phyloP scores from a whole-genome alignment of 371 early-diverging fungal genomes.

The Apophysomyces ossiformis region DNA sequence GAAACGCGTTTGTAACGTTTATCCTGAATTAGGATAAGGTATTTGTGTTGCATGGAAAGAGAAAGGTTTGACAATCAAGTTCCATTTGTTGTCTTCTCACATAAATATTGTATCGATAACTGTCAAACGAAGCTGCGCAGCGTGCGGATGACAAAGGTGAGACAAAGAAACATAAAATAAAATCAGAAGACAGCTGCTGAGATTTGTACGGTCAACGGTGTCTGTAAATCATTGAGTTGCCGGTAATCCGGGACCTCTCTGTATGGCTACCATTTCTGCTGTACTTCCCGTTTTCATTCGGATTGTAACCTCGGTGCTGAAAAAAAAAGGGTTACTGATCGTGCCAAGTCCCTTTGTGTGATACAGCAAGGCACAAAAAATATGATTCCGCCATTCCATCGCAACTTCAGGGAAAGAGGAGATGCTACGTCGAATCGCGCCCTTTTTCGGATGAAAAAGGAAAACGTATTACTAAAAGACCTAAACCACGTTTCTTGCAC shows the following conservation, averaged over 20 bases:
- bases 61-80: too few relatives aligned
- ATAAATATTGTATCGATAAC: too few relatives aligned
- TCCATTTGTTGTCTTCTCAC: too few relatives aligned
- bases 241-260: conserved; percentile 1
- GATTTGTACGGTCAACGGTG: not conserved
- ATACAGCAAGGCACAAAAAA: not conserved
- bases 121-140: too few relatives aligned
- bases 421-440: too few relatives aligned
- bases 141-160: not conserved
- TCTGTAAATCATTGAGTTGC: conserved; percentile 8
- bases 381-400: not conserved
- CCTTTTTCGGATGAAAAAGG: too few relatives aligned
- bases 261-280: not conserved
- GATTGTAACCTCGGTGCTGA: not conserved
- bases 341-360: not conserved
- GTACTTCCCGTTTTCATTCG: not conserved
- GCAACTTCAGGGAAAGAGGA: too few relatives aligned
- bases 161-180: not conserved
- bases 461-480: too few relatives aligned
- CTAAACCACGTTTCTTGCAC: too few relatives aligned
- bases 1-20: too few relatives aligned
- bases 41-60: too few relatives aligned
- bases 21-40: too few relatives aligned
- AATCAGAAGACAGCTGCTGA: not conserved
- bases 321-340: conserved; percentile 1